Evolutionary conservation across 106 monocot species (phyloP), one percentile per base, ranked within the genome.

Genomic region (Acanthochlamys bracteata): DNA sequence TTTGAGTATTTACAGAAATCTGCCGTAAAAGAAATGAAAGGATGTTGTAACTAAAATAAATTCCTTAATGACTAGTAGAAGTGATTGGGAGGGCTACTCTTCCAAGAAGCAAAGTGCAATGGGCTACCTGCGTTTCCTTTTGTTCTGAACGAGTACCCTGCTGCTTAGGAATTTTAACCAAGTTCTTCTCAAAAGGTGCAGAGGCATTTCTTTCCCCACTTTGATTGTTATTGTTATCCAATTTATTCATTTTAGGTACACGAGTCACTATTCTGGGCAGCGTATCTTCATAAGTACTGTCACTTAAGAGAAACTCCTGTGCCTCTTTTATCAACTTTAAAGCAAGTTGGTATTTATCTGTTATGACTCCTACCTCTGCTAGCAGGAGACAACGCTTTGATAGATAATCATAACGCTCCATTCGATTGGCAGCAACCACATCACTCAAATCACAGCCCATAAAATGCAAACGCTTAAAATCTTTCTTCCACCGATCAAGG

Each of bases 401-500:
- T 61, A 84, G 64, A 57, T 80, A 81, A 52, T 81, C 81, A 65
- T 77, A 85, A 41, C 80, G 77, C 49, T 81, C 80, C 27, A 81
- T 60, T 42, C 77, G 42, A 57, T 78, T 85, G 52, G 65, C 78
- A 25, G 85, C 74, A 10, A 78, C 60, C 24, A 80, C 67, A 71
- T 80, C 74, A 56, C 64, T 52, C 24, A 68, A 64, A 40, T 67
- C 55, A 49, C 80, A 63, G 27, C 51, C 67, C 17, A 60, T 20
- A 60, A 74, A 74, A 68, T 81, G 85, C 70, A 81, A 73, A 10
- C 59, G 64, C 68, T 81, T 85, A 25, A 77, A 85, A 59, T 85
- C 85, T 56, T 85, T 85, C 57, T 80, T 78, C 80, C 85, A 85
- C 33, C 85, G 61, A 60, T 81, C 80, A 51, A 85, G 77, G 53